Base-by-base conservation (phyloP, 1,139 yeast species). In the Yamadazyma diddensiae region DNA sequence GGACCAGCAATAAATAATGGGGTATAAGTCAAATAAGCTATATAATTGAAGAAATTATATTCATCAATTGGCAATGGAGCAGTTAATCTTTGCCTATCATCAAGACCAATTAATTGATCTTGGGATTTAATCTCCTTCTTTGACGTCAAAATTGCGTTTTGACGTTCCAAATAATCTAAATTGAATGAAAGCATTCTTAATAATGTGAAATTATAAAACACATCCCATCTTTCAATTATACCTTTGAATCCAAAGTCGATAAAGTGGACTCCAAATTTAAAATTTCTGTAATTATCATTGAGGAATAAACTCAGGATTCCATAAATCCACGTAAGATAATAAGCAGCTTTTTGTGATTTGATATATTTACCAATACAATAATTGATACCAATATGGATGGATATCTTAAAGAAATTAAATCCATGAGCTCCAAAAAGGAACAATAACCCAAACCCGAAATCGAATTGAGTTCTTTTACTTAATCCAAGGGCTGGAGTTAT, bases 1-100 rank as follows among this genome's bases (percentile, higher is more conserved):
- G 99, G 99, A 1, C 99, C 99, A 3, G 95, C 97, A 46, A 94
- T 79, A 59, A 85, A 86, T 32, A 94, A 64, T 4, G 99, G 99
- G 0, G 96, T 76, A 50, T 94, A 94, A 3, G 83, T 64, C 28
- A 84, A 57, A 53, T 87, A 94, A 0, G 95, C 81, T 28, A 88
- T 41, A 52, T 83, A 87, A 53, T 86, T 83, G 34, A 58, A 33
- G 20, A 77, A 47, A 26, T 65, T 70, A 57, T 88, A 94, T 31
- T 81, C 87, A 1, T 58, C 43, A 2, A 70, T 26, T 3, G 79
- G 79, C 28, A 84, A 66, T 3, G 88, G 83, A 2, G 82, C 82
- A 11, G 64, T 67, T 31, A 87, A 65, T 42, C 98, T 67, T 35
- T 77, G 78, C 37, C 82, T 67, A 47, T 88, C 97, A 29, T 75